Base-by-base conservation (phyloP, 2,329 filamentous ascomycete genomes). In the Xylaria hypoxylon region DNA sequence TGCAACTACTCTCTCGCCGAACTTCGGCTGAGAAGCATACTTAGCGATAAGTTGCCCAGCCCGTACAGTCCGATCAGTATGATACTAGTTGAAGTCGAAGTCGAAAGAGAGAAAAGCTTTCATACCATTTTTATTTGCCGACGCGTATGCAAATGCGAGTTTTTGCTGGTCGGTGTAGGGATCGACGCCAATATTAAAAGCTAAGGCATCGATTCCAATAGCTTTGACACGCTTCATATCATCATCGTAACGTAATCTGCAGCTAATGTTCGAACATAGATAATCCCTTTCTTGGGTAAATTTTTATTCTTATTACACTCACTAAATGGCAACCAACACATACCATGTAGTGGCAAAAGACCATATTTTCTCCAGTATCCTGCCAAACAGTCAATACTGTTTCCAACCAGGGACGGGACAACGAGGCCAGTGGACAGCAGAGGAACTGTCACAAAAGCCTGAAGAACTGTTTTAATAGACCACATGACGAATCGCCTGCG, bases 101-200 rank as follows among this genome's bases (percentile, higher is more conserved):
- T 87, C 85, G 67, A 87, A 87, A 1, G 85, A 87, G 68, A 87
- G 81, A 61, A 87, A 86, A 15, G 86, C 83, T 61, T 85, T 85
- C 79, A 87, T 84, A 52, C 77, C 78, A 31, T 80, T 80, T 7
- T 77, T 77, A 10, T 80, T 78, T 2, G 84, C 83, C 0, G 83
- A 84, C n/a, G 81, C 75, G 65, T 85, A 86, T 0, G 85, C 84
- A 35, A 78, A 80, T 1, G 71, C 75, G 3, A 86, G 80, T 72
- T n/a, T n/a, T n/a, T 86, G 83, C n/a, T 78, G 70, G 57, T 84
- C 81, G 1, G 79, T 82, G 61, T 79, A 81, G 6, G 67, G 62
- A 61, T 86, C 83, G 6, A 75, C 74, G 31, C 82, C 83, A 52
- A 86, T 84, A 57, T 85, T 85, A 44, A 85, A 77, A 1, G 83